phyloP scores from a whole-genome alignment of 2,329 filamentous ascomycete species.

The Alternaria conjuncta region DNA sequence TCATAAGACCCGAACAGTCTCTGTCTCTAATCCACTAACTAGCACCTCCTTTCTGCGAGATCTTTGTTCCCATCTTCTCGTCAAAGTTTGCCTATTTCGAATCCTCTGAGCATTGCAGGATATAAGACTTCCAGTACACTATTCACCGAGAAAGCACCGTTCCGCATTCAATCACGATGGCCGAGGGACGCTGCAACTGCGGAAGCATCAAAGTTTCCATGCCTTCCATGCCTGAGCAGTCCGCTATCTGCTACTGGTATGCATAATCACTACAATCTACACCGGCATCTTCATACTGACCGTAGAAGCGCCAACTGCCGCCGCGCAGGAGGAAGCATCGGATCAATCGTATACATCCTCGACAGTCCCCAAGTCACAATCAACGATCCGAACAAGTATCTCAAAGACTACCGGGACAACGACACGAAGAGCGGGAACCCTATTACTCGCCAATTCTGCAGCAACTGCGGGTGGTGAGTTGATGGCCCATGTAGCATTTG shows the following conservation, averaged over 20 bases:
- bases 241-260: constrained; percentile 41
- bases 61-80: neutral
- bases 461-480: constrained; percentile 38
- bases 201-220: constrained; percentile 34
- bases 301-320: constrained; percentile 36
- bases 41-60: neutral
- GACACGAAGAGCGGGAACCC: constrained; percentile 38
- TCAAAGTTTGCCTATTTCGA: neutral
- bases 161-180: constrained; percentile 15
- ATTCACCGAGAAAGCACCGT: neutral
- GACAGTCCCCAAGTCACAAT: constrained; percentile 27
- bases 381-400: constrained; percentile 21
- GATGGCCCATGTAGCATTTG: neutral
- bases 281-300: neutral
- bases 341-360: constrained; percentile 32
- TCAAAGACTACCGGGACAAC: constrained; percentile 37
- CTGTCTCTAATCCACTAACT: neutral
- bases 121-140: neutral
- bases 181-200: constrained; percentile 43
- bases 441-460: constrained; percentile 37
- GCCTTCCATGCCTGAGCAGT: constrained; percentile 26
- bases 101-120: neutral
- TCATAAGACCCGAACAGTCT: neutral
- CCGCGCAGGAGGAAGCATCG: constrained; percentile 30
- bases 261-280: neutral